Base-by-base conservation (phyloP, 495 filamentous ascomycete species). In the Tuber calosporum region DNA sequence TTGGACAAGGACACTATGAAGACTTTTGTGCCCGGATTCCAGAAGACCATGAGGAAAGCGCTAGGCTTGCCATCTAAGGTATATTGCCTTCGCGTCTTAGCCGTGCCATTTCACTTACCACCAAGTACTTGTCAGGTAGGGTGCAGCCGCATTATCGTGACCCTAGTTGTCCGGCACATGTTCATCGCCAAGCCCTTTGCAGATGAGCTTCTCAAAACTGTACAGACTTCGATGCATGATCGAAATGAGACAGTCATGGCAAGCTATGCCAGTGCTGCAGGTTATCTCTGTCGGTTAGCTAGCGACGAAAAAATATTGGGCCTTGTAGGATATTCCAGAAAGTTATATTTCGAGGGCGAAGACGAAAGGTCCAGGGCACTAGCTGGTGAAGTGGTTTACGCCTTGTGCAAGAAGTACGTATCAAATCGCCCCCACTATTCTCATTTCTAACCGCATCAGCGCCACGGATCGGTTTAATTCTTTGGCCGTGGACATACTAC, bases 191-290 rank as follows among this genome's bases (percentile, higher is more conserved):
- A 86, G 36, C 90, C 92, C 1, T 89, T 94, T 82, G 90, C 91
- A 22, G 89, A 93, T 77, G 82, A 86, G 34, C 92, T 97, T 78
- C 86, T 97, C 40, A 89, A 90, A 76, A 83, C 91, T 19, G 85
- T 96, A 69, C 87, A 90, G 76, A 93, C 91, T 80, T 88, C 92
- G 66, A 87, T 95, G 17, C 86, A 94, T 17, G 95, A 97, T 81
- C 89, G 91, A 39, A 99, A 97, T 77, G 92, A 96, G 76, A 93
- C 95, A 2, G 92, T 97, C 45, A 91, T 88, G 79, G 89, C 89
- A 68, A 91, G 89, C 7, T 99, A 97, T 82, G 94, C 93, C 6
- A 88, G 89, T 74, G 89, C 93, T 13, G 87, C 92, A 45, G 95
- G 94, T 3, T 99, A 99, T 82, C 82, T 97, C 67, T 84, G 93